A percentile compares a stretch with the other conserved stretches of the same genome.
phyloP scores from a whole-genome alignment of 345 rosid genomes.

The Capsella bursapastoris region DNA sequence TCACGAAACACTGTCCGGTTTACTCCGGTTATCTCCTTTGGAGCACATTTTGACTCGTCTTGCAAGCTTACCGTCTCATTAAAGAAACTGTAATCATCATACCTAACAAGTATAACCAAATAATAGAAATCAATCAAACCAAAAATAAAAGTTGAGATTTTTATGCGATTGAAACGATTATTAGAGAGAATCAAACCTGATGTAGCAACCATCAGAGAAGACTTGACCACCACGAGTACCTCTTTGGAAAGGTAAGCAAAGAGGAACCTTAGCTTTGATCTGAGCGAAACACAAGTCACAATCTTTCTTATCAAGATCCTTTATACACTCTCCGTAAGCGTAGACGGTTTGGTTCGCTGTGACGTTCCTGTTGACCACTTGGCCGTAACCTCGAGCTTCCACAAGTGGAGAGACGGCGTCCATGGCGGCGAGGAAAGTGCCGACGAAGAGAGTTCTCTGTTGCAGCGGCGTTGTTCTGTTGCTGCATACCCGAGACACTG shows the following conservation, averaged over 20 bases:
- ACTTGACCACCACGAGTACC: slow-evolving; percentile 77
- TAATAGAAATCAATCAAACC: not conserved
- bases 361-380: slow-evolving; percentile 45
- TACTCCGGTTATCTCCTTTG: slow-evolving; percentile 51
- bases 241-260: slow-evolving; percentile 70
- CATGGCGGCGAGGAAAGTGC: slow-evolving; percentile 62
- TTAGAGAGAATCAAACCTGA: slow-evolving; percentile 47
- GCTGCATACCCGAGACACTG: slow-evolving; percentile 60
- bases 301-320: slow-evolving; percentile 67
- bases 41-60: slow-evolving; percentile 56
- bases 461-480: slow-evolving; percentile 58
- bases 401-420: slow-evolving; percentile 53
- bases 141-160: not conserved
- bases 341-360: slow-evolving; percentile 61
- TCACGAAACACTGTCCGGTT: slow-evolving; percentile 56
- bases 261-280: slow-evolving; percentile 69
- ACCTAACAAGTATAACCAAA: slow-evolving; percentile 30
- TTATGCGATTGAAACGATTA: not conserved
- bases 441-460: slow-evolving; percentile 49
- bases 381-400: slow-evolving; percentile 48
- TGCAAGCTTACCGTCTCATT: slow-evolving; percentile 51
- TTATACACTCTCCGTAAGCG: slow-evolving; percentile 80
- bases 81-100: slow-evolving; percentile 73
- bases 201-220: slow-evolving; percentile 74
- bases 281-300: slow-evolving; percentile 84